Evolutionary conservation across 345 rosid genomes (phyloP).

Genomic region (Gossypium longicalyx): DNA sequence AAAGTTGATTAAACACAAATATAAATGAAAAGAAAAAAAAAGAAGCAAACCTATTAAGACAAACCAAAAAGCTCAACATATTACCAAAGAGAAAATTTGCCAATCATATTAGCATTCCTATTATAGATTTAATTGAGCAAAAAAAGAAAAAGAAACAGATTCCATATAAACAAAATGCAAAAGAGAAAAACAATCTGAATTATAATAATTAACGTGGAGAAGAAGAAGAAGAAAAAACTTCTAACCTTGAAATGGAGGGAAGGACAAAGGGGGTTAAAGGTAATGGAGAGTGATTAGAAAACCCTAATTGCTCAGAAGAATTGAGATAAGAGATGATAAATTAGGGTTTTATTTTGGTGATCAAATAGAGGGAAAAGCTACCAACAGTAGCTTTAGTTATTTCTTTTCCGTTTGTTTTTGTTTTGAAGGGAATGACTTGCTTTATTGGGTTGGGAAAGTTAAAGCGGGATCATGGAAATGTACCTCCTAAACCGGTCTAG

Average conservation of each 20-base stretch:
- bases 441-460: neutral
- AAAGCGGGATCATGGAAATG: neutral
- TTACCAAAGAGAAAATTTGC: neutral
- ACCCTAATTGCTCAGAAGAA: neutral
- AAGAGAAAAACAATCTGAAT: neutral
- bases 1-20: neutral
- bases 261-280: neutral
- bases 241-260: constrained; percentile 6
- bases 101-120: neutral
- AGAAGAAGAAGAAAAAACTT: neutral
- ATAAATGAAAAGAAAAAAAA: neutral
- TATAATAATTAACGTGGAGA: neutral
- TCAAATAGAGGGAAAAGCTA: neutral
- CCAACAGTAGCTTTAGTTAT: neutral
- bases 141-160: neutral
- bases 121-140: neutral
- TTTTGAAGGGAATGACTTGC: neutral
- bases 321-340: neutral
- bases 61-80: neutral
- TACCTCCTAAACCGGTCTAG: neutral
- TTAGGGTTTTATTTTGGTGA: constrained; percentile 2
- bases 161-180: neutral
- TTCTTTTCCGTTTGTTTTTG: neutral
- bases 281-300: neutral
- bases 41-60: neutral